Base-by-base conservation (phyloP, 208 protist species). In the Spongospora subterranea region DNA sequence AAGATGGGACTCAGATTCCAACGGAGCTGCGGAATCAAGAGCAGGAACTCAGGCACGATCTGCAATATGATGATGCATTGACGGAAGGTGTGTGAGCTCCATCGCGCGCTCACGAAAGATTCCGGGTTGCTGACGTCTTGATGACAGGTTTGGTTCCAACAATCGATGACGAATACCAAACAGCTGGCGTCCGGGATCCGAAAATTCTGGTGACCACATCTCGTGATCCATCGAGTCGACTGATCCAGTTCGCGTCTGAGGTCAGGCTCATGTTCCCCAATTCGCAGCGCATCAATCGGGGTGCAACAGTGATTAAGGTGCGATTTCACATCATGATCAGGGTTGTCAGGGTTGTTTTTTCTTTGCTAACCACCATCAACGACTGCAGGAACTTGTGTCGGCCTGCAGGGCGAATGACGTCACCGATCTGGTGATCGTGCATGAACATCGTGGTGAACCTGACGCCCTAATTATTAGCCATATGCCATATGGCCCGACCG, bases 151-250 rank as follows among this genome's bases (percentile, higher is more conserved):
- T n/a, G n/a, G n/a, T n/a, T n/a, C n/a, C 46, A 43, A 91, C 13
- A 20, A 89, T 94, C 11, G 98, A 99, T 92, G 97, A 99, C 94
- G 98, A 99, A 95, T 99, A 99, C 94, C 96, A 96, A 24, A 94
- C 94, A 43, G 98, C 98, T 0, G 98, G 98, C 65, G 91, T 97
- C 29, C 43, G 24, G 24, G 90, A 99, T 91, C 98, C 99, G 6
- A 97, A 97, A 91, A 96, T 99, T 53, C 94, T 99, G 29, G 94
- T 99, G 32, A 99, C 99, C n/a, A 99, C 98, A 0, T 98, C 97
- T 0, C 95, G 97, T 45, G 96, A 99, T 88, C 98, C 98, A 0
- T 97, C 95, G 46, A 96, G 96, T 88, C 96, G 97, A 76, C 95
- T 99, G 32, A 93, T 97, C 77, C 96, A 99, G 95, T 99, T 99